Evolutionary conservation across 1,284 basidiomycete species (phyloP).

Genomic region (Porodaedalea pini): DNA sequence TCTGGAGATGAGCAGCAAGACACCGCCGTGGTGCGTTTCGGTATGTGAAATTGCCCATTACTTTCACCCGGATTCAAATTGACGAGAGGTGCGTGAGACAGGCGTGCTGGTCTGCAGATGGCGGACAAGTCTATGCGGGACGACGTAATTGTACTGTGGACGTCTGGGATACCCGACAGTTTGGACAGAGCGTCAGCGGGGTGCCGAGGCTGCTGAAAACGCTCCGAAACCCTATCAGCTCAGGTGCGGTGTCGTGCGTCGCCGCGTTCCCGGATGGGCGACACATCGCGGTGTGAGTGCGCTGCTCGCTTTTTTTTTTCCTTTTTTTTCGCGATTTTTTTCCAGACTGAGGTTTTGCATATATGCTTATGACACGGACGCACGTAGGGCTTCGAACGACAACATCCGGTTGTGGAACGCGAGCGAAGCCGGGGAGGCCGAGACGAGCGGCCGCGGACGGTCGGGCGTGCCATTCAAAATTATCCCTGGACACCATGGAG

Average conservation of each 20-base stretch:
- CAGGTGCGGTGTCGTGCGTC: conserved; percentile 89
- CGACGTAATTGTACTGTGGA: conserved; percentile 89
- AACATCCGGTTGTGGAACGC: conserved; percentile 96
- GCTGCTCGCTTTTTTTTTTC: conserved; percentile 21
- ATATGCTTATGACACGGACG: neutral
- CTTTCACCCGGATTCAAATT: neutral
- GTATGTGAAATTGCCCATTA: conserved; percentile 33
- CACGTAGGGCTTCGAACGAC: conserved; percentile 79
- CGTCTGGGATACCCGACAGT: conserved; percentile 87
- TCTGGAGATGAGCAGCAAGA: conserved; percentile 83
- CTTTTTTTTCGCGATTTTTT: conserved; percentile 2
- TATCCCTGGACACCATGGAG: conserved; percentile 94
- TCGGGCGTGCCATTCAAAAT: conserved; percentile 85
- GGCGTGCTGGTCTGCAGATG: conserved; percentile 94
- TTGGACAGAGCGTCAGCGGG: conserved; percentile 54
- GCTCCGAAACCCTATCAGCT: conserved; percentile 82
- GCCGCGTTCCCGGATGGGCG: conserved; percentile 86
- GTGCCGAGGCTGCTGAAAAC: conserved; percentile 77
- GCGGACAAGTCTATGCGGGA: conserved; percentile 87
- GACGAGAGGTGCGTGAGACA: conserved; percentile 31
- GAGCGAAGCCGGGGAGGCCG: conserved; percentile 66
- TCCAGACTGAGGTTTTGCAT: neutral
- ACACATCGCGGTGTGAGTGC: conserved; percentile 82
- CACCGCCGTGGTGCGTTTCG: conserved; percentile 95
- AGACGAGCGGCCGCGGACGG: conserved; percentile 42